These are phyloP conservation scores for Ogataea hybrid DNA, from an alignment of 1,139 yeast genomes.

Conservation along the genomic window DNA sequence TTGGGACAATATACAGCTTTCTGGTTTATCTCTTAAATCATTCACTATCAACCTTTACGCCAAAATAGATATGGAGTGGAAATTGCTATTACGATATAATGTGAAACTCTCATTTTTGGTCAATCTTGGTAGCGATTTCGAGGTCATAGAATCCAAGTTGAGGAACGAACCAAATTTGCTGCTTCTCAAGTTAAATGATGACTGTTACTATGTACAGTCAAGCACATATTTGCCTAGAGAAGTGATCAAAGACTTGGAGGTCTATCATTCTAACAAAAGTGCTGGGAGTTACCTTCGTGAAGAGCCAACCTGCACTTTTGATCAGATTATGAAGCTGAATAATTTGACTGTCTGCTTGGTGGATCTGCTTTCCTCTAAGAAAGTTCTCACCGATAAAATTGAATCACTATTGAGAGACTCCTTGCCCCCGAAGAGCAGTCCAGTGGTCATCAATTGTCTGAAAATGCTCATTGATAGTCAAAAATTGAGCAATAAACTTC, in stretches of 20 bases:
- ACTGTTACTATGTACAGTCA: conserved; percentile 34
- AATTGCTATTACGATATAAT: conserved; percentile 23
- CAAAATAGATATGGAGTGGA: conserved; percentile 26
- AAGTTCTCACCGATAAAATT: conserved; percentile 19
- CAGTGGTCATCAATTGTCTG: background rate
- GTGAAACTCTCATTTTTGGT: conserved; percentile 31
- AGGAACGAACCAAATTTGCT: conserved; percentile 31
- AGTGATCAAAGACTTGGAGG: conserved; percentile 11
- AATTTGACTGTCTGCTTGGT: conserved; percentile 41
- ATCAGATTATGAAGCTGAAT: conserved; percentile 44
- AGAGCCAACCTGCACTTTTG: conserved; percentile 35
- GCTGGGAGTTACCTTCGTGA: conserved; percentile 9
- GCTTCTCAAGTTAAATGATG: conserved; percentile 38
- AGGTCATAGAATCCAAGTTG: conserved; percentile 18
- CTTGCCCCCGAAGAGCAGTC: background rate
- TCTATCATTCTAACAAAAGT: conserved; percentile 7
- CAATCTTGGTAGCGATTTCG: conserved; percentile 32
- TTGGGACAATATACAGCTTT: conserved; percentile 23
- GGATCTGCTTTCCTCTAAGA: conserved; percentile 34
- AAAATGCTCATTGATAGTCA: conserved; percentile 1
- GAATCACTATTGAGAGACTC: conserved; percentile 2
- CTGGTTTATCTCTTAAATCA: conserved; percentile 19
- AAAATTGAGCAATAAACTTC: background rate
- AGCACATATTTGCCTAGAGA: conserved; percentile 14
- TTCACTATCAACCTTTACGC: conserved; percentile 26